Percentiles rank a stretch among this genome's conserved stretches.
These are phyloP conservation scores for Myrica gale DNA, from an alignment of 306 rosid genomes.

Conservation along the genomic window DNA sequence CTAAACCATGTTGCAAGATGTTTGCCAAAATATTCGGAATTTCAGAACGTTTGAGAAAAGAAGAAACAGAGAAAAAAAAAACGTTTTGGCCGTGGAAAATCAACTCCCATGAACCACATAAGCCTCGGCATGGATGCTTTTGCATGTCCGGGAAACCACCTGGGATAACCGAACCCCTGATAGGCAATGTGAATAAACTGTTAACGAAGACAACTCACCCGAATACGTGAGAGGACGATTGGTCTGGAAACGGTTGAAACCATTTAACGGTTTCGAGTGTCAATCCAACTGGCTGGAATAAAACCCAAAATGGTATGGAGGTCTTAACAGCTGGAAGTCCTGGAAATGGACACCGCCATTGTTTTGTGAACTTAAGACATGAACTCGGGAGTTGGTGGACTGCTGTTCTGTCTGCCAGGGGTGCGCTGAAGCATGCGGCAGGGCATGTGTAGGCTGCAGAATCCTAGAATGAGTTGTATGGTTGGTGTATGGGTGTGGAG, in stretches of 20 bases:
- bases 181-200: background rate
- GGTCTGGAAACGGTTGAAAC: background rate
- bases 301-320: conserved; percentile 45
- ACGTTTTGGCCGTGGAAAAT: background rate
- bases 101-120: background rate
- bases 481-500: conserved; percentile 33
- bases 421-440: conserved; percentile 43
- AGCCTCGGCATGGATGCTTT: background rate
- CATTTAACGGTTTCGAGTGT: background rate
- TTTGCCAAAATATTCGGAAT: background rate
- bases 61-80: background rate
- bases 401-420: conserved; percentile 50
- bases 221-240: background rate
- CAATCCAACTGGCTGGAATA: conserved; percentile 47
- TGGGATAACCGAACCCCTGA: background rate
- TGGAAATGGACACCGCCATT: conserved; percentile 45
- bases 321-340: conserved; percentile 49
- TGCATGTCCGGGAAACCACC: background rate
- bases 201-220: conserved; percentile 23
- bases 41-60: background rate
- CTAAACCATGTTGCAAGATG: background rate
- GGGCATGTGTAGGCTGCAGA: conserved; percentile 35
- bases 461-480: conserved; percentile 9
- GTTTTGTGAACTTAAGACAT: conserved; percentile 32
- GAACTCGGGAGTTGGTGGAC: conserved; percentile 20